Evolutionary conservation across 2,329 filamentous ascomycete species (phyloP).

Genomic region (Corinectria fuckeliana): DNA sequence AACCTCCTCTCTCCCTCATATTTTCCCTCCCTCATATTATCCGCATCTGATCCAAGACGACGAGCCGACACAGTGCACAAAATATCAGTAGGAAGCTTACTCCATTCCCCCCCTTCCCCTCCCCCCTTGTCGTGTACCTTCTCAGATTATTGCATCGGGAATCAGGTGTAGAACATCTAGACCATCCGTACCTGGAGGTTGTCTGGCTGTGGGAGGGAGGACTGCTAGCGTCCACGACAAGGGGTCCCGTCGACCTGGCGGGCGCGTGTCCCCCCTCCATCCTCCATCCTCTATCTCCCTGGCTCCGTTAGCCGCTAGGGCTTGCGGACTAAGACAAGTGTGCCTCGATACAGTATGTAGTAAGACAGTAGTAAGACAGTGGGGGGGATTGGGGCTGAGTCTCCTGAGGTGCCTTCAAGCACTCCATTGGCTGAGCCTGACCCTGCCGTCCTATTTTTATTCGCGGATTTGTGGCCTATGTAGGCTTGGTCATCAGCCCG

Average conservation of each 20-base stretch:
- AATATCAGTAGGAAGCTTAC: too few relatives aligned
- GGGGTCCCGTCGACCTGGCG: too few relatives aligned
- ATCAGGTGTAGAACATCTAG: too few relatives aligned
- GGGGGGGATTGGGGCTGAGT: conserved; percentile 16
- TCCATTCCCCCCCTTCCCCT: too few relatives aligned
- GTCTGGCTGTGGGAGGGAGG: conserved; percentile 3
- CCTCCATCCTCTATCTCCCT: neutral
- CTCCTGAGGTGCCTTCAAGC: conserved; percentile 12
- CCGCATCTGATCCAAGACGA: too few relatives aligned
- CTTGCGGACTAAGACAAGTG: conserved; percentile 17
- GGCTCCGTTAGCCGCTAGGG: conserved; percentile 15
- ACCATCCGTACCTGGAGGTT: neutral
- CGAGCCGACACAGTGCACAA: too few relatives aligned
- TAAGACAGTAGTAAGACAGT: neutral
- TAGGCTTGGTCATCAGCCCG: conserved; percentile 6
- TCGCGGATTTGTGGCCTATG: neutral
- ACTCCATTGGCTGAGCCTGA: conserved; percentile 15
- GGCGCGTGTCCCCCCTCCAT: neutral
- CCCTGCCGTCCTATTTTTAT: conserved; percentile 21
- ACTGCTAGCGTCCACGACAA: conserved; percentile 7
- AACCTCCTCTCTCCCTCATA: neutral
- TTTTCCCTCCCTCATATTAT: neutral
- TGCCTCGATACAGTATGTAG: too few relatives aligned
- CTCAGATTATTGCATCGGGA: too few relatives aligned
- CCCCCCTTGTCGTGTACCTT: too few relatives aligned